Evolutionary conservation across 75 land plant genomes (phyloP), one percentile per base, ranked within the genome.

Genomic region (Selaginella moellendorffii): DNA sequence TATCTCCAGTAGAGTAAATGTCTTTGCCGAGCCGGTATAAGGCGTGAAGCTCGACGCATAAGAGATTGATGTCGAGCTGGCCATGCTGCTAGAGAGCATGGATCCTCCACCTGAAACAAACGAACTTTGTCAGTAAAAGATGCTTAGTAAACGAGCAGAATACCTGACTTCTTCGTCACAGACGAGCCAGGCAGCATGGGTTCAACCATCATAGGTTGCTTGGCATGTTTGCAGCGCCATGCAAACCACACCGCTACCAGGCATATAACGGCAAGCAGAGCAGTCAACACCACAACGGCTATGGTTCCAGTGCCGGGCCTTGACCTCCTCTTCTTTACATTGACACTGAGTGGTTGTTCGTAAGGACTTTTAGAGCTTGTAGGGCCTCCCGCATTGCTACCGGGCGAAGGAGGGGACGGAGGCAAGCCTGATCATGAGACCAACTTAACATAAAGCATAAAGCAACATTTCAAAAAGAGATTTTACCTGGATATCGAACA

Each of bases 401-500:
- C 46, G 10, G 14, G 46, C 14, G 46, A 5, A 36, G 46, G 46
- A 36, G 46, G 46, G 46, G 46, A 36, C 46, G 46, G n/a, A 5
- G 46, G 46, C 46, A 36, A 36, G 46, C 46, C 46, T 36, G 46
- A 5, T 5, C 46, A 36, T n/a, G 46, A 36, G 10, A 36, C 46
- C 14, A 36, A 36, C 5, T 36, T 36, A 36, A 36, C 14, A 36
- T 36, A 36, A 5, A 36, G 5, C 5, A 36, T 36, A 36, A 36
- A 36, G 46, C 46, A 36, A 5, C 46, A 36, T 14, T 5, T 36
- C 46, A 36, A 5, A 36, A 5, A 36, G 10, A 36, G 5, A 5
- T 14, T 5, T 36, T 26, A 90, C 96, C 96, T 86, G 84, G 96
- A 70, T 90, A 90, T 0, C 31, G 65, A 30, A 90, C 83, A 63